Base-by-base conservation (phyloP, 2,329 filamentous ascomycete species). In the Trichoderma sp. region DNA sequence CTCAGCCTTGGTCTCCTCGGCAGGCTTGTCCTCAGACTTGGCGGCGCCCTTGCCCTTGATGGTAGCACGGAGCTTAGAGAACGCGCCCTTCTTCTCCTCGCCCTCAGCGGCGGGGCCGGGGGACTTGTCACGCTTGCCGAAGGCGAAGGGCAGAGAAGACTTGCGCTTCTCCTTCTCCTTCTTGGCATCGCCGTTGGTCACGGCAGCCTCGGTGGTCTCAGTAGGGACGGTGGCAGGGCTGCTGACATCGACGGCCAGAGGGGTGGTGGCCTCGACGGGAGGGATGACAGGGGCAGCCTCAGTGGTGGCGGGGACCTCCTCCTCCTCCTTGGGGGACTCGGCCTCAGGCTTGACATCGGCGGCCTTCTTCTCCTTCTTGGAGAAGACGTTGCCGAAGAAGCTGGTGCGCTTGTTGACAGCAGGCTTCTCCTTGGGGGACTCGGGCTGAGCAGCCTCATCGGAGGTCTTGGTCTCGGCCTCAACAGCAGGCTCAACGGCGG, bases 131-230 rank as follows among this genome's bases (percentile, higher is more conserved):
- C 95, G 95, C 88, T 93, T 92, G 77, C 93, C 90, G 78, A 90
- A 91, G 77, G 89, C 90, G 83, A 97, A 97, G 63, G 87, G 87
- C 9, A 89, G 82, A 78, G 95, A 91, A 75, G 93, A 96, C 83
- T 90, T 90, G 82, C 94, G 93, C 92, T 97, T 97, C 82, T 89
- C 87, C 90, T 93, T 94, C 74, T 88, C 88, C 83, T 89, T 89
- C 81, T 88, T 88, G 70, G 83, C 75, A 83, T 90, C 89, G 73
- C 84, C 84, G 74, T 85, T 85, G 71, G 83, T 80, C 30, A 82
- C 80, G 70, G 83, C 77, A 59, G 74, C 78, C 76, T 88, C 86
- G 4, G 83, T 81, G 26, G 82, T 82, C 80, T 88, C 86, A 50
- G 83, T 79, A 32, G 84, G 83, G 71, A 80, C 83, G n/a, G 82